Base-by-base conservation (phyloP, 495 filamentous ascomycete genomes). In the Podospora conica region DNA sequence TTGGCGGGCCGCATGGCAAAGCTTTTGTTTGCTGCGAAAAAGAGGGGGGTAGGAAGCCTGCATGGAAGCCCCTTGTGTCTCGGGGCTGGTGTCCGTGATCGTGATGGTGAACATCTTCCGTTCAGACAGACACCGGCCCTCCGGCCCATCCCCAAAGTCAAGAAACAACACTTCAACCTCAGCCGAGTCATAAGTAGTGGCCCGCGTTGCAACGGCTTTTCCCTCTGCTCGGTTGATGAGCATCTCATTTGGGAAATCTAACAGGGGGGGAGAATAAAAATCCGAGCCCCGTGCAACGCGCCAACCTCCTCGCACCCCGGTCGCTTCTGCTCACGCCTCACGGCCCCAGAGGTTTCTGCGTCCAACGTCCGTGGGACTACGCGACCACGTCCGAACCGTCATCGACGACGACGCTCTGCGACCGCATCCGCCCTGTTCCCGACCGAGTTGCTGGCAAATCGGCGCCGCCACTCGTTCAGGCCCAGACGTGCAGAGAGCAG, bases 351-450 rank as follows among this genome's bases (percentile, higher is more conserved):
- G 40, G 40, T 48, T 48, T 48, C 40, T 48, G 40, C 40, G 40
- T 27, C 23, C 27, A 29, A 18, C 40, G 40, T 27, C 23, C 27
- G 53, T 58, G 55, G 56, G 56, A 65, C 53, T 25, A 40, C 23
- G 53, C 33, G 58, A 56, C 65, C 65, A 61, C 60, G 61, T 63
- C 55, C 53, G 62, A 25, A 25, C 40, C 64, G 64, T 66, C 68
- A 60, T 66, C 40, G 64, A 69, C 68, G 68, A 69, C 68, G 68
- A 65, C 68, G 57, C 31, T 61, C 18, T 56, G 61, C 68, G 65
- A 66, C 65, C 63, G 22, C 58, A 60, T 24, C 58, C 33, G 9
- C 56, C 64, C 61, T 20, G 29, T 59, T 60, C 48, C 56, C 27
- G 53, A 33, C 56, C 59, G 33, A 55, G 28, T 55, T 55, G 56